A percentile compares a stretch with the other conserved stretches of the same genome.
Evolutionary conservation across 2,329 filamentous ascomycete species (phyloP).

Genomic region (Hymenotorrendiella dingleyae): DNA sequence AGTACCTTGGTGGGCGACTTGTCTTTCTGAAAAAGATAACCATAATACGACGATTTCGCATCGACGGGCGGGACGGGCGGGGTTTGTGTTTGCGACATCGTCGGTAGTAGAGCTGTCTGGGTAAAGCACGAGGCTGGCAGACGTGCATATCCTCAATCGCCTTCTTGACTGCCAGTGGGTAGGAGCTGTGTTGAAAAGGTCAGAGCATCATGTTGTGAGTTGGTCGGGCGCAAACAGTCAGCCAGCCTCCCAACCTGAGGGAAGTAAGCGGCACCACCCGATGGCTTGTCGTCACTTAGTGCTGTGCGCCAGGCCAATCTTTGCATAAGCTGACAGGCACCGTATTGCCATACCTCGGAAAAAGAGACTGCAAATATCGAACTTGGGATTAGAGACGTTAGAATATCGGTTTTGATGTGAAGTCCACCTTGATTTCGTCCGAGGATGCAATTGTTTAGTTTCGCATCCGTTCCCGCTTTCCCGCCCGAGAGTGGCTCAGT

Average conservation of each 20-base stretch:
- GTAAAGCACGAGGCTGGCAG: conserved; percentile 2
- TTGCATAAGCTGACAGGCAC: too few species aligned
- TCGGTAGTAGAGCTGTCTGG: conserved; percentile 2
- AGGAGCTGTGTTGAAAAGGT: too few species aligned
- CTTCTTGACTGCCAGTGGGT: not conserved
- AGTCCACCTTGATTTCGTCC: too few species aligned
- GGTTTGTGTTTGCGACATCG: conserved; percentile 16
- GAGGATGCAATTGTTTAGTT: too few species aligned
- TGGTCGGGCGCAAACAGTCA: conserved; percentile 1
- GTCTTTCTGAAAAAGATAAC: conserved; percentile 61
- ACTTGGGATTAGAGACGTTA: too few species aligned
- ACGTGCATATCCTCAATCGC: conserved; percentile 12
- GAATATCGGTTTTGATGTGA: too few species aligned
- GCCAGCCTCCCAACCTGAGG: conserved; percentile 1
- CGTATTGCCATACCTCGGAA: too few species aligned
- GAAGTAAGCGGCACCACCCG: conserved; percentile 13
- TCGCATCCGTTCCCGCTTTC: too few species aligned
- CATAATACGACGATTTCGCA: conserved; percentile 40
- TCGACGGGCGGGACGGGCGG: conserved; percentile 17
- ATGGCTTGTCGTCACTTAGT: too few species aligned
- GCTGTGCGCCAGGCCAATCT: too few species aligned
- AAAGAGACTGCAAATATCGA: too few species aligned
- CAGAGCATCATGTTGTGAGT: conserved; percentile 4
- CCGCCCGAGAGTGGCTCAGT: too few species aligned
- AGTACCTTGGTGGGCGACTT: conserved; percentile 63